Base-by-base conservation (phyloP, 2,329 filamentous ascomycete genomes). In the Cladophialophora immunda region DNA sequence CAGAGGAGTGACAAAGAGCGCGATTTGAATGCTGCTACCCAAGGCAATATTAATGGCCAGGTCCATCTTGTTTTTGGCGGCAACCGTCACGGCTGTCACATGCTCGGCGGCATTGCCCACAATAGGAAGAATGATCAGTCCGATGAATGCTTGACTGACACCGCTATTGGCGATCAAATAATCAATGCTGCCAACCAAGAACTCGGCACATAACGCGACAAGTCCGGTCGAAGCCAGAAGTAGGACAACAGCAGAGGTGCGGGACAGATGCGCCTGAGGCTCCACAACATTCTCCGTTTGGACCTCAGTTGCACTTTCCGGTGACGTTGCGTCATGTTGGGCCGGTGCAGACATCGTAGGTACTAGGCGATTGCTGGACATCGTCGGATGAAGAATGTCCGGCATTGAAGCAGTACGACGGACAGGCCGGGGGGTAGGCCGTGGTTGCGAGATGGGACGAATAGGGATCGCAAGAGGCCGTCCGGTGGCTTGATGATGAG, bases 1-100 rank as follows among this genome's bases (percentile, higher is more conserved):
- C 19, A 92, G 80, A 0, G 90, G 90, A 3, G 89, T 91, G 60
- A 92, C 84, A 74, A 92, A 90, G 7, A 92, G 81, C 15, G 89
- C 81, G 75, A 92, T 91, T 78, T 92, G 90, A 71, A 92, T 91
- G 57, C 87, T 89, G 70, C 86, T 89, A 64, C 90, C 90, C 7
- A 92, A 85, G 4, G 89, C 89, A 22, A 92, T 89, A 69, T 89
- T 89, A 62, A 92, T 91, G 1, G 90, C 89, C 38, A 92, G 79
- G 76, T 92, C 89, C 88, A 92, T 91, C 81, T 92, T 91, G 78
- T 92, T 91, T 80, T 90, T 90, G 78, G 87, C 85, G 0, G 89
- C 90, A 7, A 91, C 89, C 5, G 86, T 89, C 25, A 92, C 85
- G 3, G 90, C 89, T 2, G 90, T 92, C 13, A 91, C 87, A 76